Base-by-base conservation (phyloP, 306 rosid genomes). In the Trifolium dubium region DNA sequence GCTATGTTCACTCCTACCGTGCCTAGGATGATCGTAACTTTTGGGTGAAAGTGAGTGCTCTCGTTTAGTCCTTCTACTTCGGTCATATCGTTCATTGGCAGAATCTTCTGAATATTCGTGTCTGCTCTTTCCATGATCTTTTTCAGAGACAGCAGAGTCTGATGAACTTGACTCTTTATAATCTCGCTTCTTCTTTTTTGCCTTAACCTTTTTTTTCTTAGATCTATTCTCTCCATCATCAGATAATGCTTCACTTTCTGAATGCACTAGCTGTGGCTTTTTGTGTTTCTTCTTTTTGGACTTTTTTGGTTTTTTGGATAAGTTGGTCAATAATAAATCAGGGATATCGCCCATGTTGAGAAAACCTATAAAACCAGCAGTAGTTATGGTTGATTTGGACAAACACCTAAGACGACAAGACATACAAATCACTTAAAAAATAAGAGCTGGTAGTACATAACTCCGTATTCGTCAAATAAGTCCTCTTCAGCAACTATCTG, bases 391-490 rank as follows among this genome's bases (percentile, higher is more conserved):
- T 63, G 69, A 23, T 8, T 30, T 15, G 50, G 75, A 76, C n/a
- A 41, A 58, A 37, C 55, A 75, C 64, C 60, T 35, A 46, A 55
- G 7, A 37, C 17, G 4, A 53, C 18, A 15, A 28, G 34, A 60
- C 60, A 43, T 64, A 5, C n/a, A 47, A 73, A 23, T 67, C 65
- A 56, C 11, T 32, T 31, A 34, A 31, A 44, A 55, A 77, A 64
- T 14, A 49, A 67, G 83, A 69, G 75, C 53, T 4, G 53, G 59
- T 19, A 19, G 53, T 34, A 60, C 68, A 69, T 82, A 94, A 97
- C 97, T 88, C 98, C 98, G 62, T 94, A 94, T 86, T 94, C 98
- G 37, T 94, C 97, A 82, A 91, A 94, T 85, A 94, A 91, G 69
- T 90, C 96, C 76, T 91, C 97, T 76, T 91, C 98, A 10, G 94